Conservation (phyloP, 2,329 filamentous ascomycete genomes). For the Chaetomium olivaceum region DNA sequence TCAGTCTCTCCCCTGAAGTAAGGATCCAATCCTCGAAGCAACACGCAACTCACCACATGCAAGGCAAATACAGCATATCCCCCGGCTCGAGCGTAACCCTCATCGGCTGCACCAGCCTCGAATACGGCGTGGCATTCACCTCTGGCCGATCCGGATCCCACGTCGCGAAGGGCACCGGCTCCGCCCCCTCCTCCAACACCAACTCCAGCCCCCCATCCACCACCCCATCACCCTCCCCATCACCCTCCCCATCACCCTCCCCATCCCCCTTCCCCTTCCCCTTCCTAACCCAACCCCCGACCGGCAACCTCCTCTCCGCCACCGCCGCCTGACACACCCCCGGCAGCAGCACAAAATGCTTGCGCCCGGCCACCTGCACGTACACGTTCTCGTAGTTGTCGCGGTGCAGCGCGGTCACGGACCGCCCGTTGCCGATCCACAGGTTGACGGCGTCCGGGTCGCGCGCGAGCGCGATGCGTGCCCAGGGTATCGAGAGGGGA, state of each 20-base stretch:
- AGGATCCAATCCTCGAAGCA: neutral
- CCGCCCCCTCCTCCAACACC: constrained; percentile 39
- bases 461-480: constrained; percentile 63
- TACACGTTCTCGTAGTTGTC: constrained; percentile 88
- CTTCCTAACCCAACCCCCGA: constrained; percentile 56
- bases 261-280: neutral
- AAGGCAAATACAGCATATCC: constrained; percentile 80
- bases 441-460: constrained; percentile 76
- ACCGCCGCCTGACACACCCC: constrained; percentile 69
- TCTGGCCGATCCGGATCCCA: constrained; percentile 71
- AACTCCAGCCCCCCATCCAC: constrained; percentile 30
- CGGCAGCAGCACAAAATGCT: constrained; percentile 75
- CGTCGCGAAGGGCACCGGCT: constrained; percentile 63
- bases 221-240: neutral
- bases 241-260: constrained; percentile 29
- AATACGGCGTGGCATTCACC: constrained; percentile 56
- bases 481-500: constrained; percentile 67
- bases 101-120: constrained; percentile 59
- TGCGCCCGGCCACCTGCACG: constrained; percentile 70
- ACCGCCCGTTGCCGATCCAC: constrained; percentile 75
- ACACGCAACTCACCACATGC: constrained; percentile 64
- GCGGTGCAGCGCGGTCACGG: constrained; percentile 72
- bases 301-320: constrained; percentile 59
- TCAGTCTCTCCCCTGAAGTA: neutral
- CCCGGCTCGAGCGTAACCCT: constrained; percentile 69